Percentiles rank a stretch among this genome's conserved stretches.
phyloP scores from a whole-genome alignment of 1,139 yeast genomes.

The Scheffersomyces cryptocercus region DNA sequence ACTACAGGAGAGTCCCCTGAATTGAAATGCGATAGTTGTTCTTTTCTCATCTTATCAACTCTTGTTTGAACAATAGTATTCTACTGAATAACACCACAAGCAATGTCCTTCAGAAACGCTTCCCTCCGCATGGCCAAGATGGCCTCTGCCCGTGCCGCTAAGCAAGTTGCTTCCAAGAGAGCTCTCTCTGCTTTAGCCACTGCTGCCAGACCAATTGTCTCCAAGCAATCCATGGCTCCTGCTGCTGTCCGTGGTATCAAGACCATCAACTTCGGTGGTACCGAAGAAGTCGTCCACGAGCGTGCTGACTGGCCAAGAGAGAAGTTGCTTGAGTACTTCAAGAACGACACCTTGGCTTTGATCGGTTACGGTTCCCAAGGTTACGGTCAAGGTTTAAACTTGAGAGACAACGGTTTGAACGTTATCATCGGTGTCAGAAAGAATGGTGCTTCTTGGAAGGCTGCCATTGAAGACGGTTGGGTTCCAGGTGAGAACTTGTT shows the following conservation, averaged over 20 bases:
- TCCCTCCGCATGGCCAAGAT: slow-evolving; percentile 63
- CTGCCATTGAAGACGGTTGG: slow-evolving; percentile 99
- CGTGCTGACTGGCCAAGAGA: slow-evolving; percentile 99
- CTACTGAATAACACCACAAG: slow-evolving; percentile 5
- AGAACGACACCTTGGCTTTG: slow-evolving; percentile 94
- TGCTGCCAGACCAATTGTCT: slow-evolving; percentile 47
- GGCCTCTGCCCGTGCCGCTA: slow-evolving; percentile 53
- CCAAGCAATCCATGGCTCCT: slow-evolving; percentile 35
- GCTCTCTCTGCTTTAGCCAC: slow-evolving; percentile 63
- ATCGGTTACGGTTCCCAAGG: slow-evolving; percentile 99
- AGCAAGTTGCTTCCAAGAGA: slow-evolving; percentile 61
- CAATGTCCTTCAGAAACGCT: slow-evolving; percentile 65
- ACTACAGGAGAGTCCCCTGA: slow-evolving; percentile 7
- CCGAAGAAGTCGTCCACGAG: slow-evolving; percentile 94
- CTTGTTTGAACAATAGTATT: slow-evolving; percentile 1
- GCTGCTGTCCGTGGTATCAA: slow-evolving; percentile 78
- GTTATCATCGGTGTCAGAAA: slow-evolving; percentile 98
- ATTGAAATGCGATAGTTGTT: neutral
- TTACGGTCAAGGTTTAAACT: slow-evolving; percentile 98
- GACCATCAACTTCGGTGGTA: slow-evolving; percentile 96
- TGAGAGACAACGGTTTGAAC: slow-evolving; percentile 97
- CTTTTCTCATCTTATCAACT: slow-evolving; percentile 3
- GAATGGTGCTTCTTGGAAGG: slow-evolving; percentile 99
- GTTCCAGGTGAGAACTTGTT: slow-evolving; percentile 98
- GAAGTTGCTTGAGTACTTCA: slow-evolving; percentile 93